These are phyloP conservation scores for Amorphotheca resinae DNA, from an alignment of 495 filamentous ascomycete genomes.

Conservation along the genomic window DNA sequence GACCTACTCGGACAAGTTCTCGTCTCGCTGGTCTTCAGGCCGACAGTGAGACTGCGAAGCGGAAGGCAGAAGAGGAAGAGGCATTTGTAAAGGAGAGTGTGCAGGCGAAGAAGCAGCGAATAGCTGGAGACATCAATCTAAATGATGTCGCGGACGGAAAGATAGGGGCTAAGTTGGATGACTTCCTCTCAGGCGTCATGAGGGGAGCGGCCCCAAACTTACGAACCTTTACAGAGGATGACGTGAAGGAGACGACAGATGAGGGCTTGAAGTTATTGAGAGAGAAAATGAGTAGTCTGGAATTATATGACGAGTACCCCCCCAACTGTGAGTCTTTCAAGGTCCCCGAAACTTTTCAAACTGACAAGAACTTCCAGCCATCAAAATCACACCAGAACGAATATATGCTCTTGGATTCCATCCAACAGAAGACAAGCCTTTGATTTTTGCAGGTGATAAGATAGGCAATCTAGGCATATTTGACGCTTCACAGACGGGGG, in stretches of 20 bases:
- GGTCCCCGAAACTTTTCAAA: neutral
- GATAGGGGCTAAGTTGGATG: constrained; percentile 42
- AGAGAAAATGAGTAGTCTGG: constrained; percentile 65
- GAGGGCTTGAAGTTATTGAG: constrained; percentile 63
- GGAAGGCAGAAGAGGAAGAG: constrained; percentile 65
- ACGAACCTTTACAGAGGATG: constrained; percentile 65
- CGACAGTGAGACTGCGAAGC: constrained; percentile 56
- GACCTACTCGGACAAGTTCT: constrained; percentile 37
- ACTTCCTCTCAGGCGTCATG: constrained; percentile 44
- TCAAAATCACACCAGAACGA: constrained; percentile 86
- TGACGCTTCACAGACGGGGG: constrained; percentile 64
- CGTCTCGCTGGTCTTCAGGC: constrained; percentile 35
- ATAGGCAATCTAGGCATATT: constrained; percentile 89
- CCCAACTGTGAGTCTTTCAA: constrained; percentile 49
- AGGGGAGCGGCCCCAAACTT: constrained; percentile 67
- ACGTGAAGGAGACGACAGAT: constrained; percentile 72
- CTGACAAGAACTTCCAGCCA: constrained; percentile 38
- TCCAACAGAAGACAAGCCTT: constrained; percentile 67
- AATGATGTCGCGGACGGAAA: constrained; percentile 67
- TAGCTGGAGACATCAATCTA: constrained; percentile 58
- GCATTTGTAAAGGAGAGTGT: constrained; percentile 48
- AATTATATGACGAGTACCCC: constrained; percentile 70
- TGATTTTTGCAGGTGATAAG: constrained; percentile 95
- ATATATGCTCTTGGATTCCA: constrained; percentile 85
- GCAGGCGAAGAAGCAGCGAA: constrained; percentile 55